Evolutionary conservation across 164 flowering plant genomes (phyloP), one percentile per base, ranked within the genome.

Genomic region (Brasenia schreberi): DNA sequence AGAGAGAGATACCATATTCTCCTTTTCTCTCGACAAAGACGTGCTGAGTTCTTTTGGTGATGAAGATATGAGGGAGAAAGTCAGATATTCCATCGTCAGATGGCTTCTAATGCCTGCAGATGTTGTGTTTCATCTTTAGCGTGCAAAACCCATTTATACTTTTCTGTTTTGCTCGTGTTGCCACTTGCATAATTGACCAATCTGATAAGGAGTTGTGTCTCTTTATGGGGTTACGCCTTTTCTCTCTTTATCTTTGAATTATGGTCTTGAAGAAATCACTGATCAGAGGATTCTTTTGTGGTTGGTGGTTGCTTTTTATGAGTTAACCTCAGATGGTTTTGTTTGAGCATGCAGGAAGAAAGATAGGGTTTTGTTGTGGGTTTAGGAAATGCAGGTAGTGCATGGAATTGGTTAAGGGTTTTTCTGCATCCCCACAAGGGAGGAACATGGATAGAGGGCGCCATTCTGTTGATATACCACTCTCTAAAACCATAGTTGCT

Each of bases 401-500:
- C 12, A 14, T 49, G 53, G 53, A 45, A 45, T 45, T 45, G 53
- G 53, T 45, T 45, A 12, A 45, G 7, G 53, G 53, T 45, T 2
- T 4, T 45, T 45, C 53, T 45, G 7, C 53, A 7, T 45, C 14
- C 53, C 53, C 14, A 4, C 14, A 45, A 45, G 53, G 53, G 14
- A 45, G 53, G 14, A 45, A 45, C 53, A 45, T 60, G 63, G 98
- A 94, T 64, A 92, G 83, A 62, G 64, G 93, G 65, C 75, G 97
- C 42, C 97, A 86, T 72, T 94, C 97, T 0, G 87, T 86, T 16
- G 98, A 90, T 76, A 67, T 89, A 56, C 98, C 98, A 19, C 82
- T 94, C 42, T 81, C 98, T 0, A 89, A 78, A 75, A 73, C 97
- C 53, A 76, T 94, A 19, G 81, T 87, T 27, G 97, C 97, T 1